Evolutionary conservation across 2,329 filamentous ascomycete species (phyloP), one percentile per base, ranked within the genome.

Genomic region (Aspergillus ruber): DNA sequence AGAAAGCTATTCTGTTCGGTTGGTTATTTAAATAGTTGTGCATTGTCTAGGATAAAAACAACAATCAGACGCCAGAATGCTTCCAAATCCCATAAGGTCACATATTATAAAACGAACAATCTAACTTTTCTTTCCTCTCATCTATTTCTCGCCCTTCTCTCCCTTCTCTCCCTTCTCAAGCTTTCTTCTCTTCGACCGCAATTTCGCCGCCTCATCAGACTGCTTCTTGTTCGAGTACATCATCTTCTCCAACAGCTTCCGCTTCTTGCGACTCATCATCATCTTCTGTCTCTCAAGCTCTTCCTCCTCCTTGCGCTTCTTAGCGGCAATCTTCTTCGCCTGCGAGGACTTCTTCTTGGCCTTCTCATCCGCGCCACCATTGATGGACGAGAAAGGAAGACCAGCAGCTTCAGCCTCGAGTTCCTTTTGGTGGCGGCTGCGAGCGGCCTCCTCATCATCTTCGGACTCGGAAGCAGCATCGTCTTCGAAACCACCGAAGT

Each of bases 171-270:
- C 65, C 61, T 70, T 90, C 73, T 97, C 93, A 52, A 96, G 70
- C 79, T 83, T 95, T 73, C 93, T 87, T 71, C 88, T 83, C 85
- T 98, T 98, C 48, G 79, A 80, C 58, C 90, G 81, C 67, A 98
- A 74, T 73, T 85, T 87, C 75, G 91, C 86, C 42, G 91, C 88
- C 74, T 95, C 89, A 21, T 83, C 86, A 57, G 91, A 91, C 77
- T 89, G 88, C 79, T 93, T 90, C 73, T 85, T 90, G 72, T 96
- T 95, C 53, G 84, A 90, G 72, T 95, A 94, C 64, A 90, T 79
- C 88, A 98, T 98, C 76, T 96, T 93, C 77, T 97, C 93, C 57
- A 91, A 86, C 62, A 96, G 75, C 83, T 96, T 96, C 62, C 93
- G 80, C 83, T 97, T 98, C 81, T 94, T 93, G 71, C 94, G 88